Base-by-base conservation (phyloP, 1,284 basidiomycete species). In the Puccinia horiana region DNA sequence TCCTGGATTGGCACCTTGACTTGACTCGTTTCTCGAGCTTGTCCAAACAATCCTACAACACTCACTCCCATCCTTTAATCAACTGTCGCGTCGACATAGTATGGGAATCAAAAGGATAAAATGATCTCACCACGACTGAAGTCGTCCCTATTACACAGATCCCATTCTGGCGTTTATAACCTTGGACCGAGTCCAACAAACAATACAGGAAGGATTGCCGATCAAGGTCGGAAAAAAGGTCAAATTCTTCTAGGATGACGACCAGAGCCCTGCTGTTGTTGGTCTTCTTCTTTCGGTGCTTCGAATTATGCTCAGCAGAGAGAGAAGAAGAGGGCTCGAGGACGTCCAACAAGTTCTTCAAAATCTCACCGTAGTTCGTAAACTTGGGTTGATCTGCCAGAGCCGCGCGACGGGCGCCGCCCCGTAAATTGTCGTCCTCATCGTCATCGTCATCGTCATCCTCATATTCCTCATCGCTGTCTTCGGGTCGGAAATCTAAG, bases 11-110 rank as follows among this genome's bases (percentile, higher is more conserved):
- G 88, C 97, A 98, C 8, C 95, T 91, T 84, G 94, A 96, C 87
- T 97, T 96, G 75, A 98, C 95, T 70, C 95, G 90, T 86, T 98
- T 98, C 87, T 98, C 95, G 8, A 98, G 89, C 12, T 94, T 88
- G 81, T 93, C 93, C 83, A 96, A 90, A n/a, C 93, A 92, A 85
- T 97, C 94, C 88, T 89, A 83, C 37, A 14, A 18, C 49, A n/a
- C 40, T 42, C 3, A 29, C 23, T 18, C 29, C 29, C 40, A 58
- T 42, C 56, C 26, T 35, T 76, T 40, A 18, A 26, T 40, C n/a
- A 58, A 1, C 26, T 9, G 23, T 18, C 14, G 29, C 18, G 26
- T 65, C n/a, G 32, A 29, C n/a, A 29, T 11, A 52, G n/a, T 20
- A 23, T 52, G n/a, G 12, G 26, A 56, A 2, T 9, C 40, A 5